phyloP scores from a whole-genome alignment of 495 filamentous ascomycete species.

The Podospora fimiseda region DNA sequence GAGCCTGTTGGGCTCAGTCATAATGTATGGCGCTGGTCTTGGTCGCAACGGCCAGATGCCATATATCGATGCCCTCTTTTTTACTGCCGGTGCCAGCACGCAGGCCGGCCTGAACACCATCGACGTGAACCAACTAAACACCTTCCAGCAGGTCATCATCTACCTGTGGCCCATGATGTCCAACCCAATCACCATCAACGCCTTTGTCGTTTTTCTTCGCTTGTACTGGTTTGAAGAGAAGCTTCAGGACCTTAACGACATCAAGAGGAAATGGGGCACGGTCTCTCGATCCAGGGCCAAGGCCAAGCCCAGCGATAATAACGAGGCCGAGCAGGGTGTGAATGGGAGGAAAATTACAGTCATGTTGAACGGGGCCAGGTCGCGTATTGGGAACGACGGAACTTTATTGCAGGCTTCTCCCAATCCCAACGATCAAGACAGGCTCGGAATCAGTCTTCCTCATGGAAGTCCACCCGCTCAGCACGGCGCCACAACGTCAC shows the following conservation, averaged over 20 bases:
- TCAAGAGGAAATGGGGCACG: slow-evolving; percentile 36
- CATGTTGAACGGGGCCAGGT: slow-evolving; percentile 47
- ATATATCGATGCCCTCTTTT: slow-evolving; percentile 89
- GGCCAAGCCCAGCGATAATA: slow-evolving; percentile 46
- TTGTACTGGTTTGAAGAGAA: slow-evolving; percentile 97
- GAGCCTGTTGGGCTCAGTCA: slow-evolving; percentile 63
- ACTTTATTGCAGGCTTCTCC: slow-evolving; percentile 26
- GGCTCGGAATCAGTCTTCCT: slow-evolving; percentile 2
- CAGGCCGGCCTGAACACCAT: slow-evolving; percentile 91
- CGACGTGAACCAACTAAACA: slow-evolving; percentile 64
- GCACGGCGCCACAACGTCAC: slow-evolving; percentile 22
- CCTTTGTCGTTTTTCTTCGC: slow-evolving; percentile 80
- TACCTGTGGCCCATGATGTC: slow-evolving; percentile 65
- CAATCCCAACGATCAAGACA: slow-evolving; percentile 6
- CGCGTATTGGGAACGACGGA: slow-evolving; percentile 44
- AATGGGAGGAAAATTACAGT: slow-evolving; percentile 67
- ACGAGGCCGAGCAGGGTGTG: slow-evolving; percentile 59
- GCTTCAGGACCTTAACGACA: slow-evolving; percentile 58
- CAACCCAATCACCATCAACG: slow-evolving; percentile 88
- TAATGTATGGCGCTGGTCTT: slow-evolving; percentile 53
- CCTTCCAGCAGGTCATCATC: slow-evolving; percentile 73
- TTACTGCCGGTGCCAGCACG: slow-evolving; percentile 70
- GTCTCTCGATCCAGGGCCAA: slow-evolving; percentile 49
- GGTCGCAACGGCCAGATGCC: slow-evolving; percentile 43
- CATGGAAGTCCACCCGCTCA: not conserved